Evolutionary conservation across 2,329 filamentous ascomycete genomes (phyloP).

Genomic region (Calonectria montana): DNA sequence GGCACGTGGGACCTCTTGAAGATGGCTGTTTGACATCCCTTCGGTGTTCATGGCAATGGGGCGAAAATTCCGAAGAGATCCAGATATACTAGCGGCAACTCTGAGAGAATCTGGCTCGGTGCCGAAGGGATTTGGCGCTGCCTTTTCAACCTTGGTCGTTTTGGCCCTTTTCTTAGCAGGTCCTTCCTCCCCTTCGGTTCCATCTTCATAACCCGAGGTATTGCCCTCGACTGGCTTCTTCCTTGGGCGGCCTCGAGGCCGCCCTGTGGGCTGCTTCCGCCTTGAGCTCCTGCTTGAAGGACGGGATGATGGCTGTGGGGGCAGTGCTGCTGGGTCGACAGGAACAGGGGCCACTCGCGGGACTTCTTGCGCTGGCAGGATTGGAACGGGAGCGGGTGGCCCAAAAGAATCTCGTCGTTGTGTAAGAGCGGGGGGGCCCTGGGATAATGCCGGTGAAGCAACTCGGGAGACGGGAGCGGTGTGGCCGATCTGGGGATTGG

Average conservation of each 20-base stretch:
- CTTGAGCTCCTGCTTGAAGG: slow-evolving; percentile 70
- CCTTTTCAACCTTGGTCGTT: slow-evolving; percentile 77
- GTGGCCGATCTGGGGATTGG: slow-evolving; percentile 68
- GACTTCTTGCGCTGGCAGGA: slow-evolving; percentile 44
- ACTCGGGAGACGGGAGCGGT: slow-evolving; percentile 48
- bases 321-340: slow-evolving; percentile 40
- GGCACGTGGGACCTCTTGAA: slow-evolving; percentile 79
- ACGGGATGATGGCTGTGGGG: slow-evolving; percentile 56
- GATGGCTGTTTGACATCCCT: slow-evolving; percentile 59
- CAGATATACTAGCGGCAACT: slow-evolving; percentile 90
- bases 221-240: slow-evolving; percentile 71
- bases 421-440: slow-evolving; percentile 37
- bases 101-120: slow-evolving; percentile 82
- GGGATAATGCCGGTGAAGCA: slow-evolving; percentile 52
- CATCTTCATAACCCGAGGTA: slow-evolving; percentile 79
- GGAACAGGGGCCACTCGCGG: slow-evolving; percentile 51
- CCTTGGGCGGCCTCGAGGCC: slow-evolving; percentile 66
- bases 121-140: slow-evolving; percentile 78
- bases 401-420: slow-evolving; percentile 44
- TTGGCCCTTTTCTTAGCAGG: slow-evolving; percentile 79
- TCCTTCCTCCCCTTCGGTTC: slow-evolving; percentile 69
- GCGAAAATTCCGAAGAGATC: slow-evolving; percentile 85
- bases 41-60: slow-evolving; percentile 70
- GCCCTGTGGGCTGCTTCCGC: slow-evolving; percentile 61
- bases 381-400: slow-evolving; percentile 37